Percentiles rank a stretch among this genome's conserved stretches.
phyloP scores from a whole-genome alignment of 2,329 filamentous ascomycete genomes.

The Colletotrichum lupini region DNA sequence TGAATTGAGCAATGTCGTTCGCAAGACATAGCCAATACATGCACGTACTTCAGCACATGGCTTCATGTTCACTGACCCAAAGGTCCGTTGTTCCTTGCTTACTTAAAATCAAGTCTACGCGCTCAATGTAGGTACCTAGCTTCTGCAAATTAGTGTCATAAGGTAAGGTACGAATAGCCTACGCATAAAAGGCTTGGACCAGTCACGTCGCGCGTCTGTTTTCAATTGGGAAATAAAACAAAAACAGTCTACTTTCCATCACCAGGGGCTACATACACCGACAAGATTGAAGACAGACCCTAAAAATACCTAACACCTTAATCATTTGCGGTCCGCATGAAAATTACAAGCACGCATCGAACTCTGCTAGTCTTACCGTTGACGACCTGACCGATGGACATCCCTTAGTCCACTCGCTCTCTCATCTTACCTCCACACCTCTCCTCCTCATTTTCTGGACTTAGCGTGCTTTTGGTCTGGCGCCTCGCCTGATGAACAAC shows the following conservation, averaged over 20 bases:
- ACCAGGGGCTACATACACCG: slow-evolving; percentile 23
- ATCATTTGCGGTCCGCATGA: background rate
- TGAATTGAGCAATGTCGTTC: background rate
- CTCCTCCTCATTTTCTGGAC: no score
- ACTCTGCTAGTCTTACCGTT: no score
- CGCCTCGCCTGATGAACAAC: no score
- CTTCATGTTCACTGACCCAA: background rate
- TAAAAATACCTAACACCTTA: no score
- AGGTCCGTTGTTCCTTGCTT: background rate
- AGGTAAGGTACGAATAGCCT: background rate
- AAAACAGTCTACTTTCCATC: slow-evolving; percentile 24
- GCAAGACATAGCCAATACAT: background rate
- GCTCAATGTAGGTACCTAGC: background rate
- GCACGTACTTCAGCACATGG: background rate
- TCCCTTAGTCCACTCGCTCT: no score
- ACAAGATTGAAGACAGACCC: background rate
- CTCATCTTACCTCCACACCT: no score
- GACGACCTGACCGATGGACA: no score
- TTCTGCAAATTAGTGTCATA: background rate
- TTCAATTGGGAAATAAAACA: slow-evolving; percentile 34
- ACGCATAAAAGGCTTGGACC: slow-evolving; percentile 8
- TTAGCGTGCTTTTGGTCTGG: no score
- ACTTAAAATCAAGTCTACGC: background rate
- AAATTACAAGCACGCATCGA: background rate
- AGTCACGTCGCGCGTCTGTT: slow-evolving; percentile 32